Conservation (phyloP, 2,329 filamentous ascomycete species). For the Diaporthe batatas region DNA sequence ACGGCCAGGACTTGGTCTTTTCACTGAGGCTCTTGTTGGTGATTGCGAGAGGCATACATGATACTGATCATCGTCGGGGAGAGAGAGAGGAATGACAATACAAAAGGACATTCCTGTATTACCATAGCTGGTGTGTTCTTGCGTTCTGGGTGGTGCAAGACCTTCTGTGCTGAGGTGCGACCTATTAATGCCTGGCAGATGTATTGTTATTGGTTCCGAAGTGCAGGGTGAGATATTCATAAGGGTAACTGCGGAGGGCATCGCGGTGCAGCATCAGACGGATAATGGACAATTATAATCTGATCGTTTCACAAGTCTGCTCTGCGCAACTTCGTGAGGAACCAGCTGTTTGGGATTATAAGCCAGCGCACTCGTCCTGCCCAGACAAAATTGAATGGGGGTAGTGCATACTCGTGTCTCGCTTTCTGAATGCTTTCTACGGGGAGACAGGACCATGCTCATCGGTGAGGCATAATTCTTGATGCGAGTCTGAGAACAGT, state of each 20-base stretch:
- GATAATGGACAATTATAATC: not conserved
- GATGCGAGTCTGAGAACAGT: not conserved
- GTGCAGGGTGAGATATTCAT: not conserved
- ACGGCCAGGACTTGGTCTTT: not conserved
- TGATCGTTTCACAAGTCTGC: not conserved
- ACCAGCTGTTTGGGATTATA: not conserved
- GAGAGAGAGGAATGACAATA: not conserved
- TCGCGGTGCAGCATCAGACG: not conserved
- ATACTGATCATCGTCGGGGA: not conserved
- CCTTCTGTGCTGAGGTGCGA: not conserved
- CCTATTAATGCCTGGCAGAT: not conserved
- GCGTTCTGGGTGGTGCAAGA: not conserved
- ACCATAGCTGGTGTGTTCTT: not conserved
- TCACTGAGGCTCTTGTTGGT: slow-evolving; percentile 1
- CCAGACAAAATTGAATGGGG: not conserved
- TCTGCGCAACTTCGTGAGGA: not conserved
- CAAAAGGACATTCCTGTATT: not conserved
- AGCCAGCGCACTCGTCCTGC: not conserved
- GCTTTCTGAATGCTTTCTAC: not conserved
- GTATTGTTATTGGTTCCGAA: not conserved
- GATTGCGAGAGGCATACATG: not conserved
- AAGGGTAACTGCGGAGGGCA: not conserved
- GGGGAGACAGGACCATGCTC: not conserved
- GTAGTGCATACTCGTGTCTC: no score
- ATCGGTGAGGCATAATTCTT: not conserved